Base-by-base conservation (phyloP, 2,329 filamentous ascomycete species). In the Fusarium beomiforme region DNA sequence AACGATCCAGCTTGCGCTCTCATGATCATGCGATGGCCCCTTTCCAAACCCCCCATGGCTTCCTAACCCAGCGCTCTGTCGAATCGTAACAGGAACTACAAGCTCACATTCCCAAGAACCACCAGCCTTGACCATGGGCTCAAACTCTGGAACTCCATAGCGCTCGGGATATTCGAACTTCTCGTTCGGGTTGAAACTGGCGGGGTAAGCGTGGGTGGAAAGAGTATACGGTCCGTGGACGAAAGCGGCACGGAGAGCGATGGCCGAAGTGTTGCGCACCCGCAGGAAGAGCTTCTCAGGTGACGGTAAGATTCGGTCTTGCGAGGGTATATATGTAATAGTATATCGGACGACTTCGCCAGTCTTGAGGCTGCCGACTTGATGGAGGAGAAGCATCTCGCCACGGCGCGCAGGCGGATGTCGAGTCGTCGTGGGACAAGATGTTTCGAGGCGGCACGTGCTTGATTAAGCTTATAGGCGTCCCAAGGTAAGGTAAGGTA, bases 161-260 rank as follows among this genome's bases (percentile, higher is more conserved):
- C 86, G 85, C 56, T 90, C 88, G 2, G 91, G 87, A 55, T 91
- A 86, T 63, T 91, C 88, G 74, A 92, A 91, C 79, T 93, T 94
- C 72, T 87, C 85, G 81, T 97, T 94, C 4, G 95, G 94, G 76
- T 95, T 88, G 83, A 96, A 98, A 49, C 87, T 89, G 19, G 92
- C 87, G 1, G 95, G 94, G 76, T 97, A 97, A 26, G 94, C 93
- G 55, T 95, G 91, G 51, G 95, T 92, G 76, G 94, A 94, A 39
- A 98, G 87, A 1, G 91, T 97, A 79, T 99, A 99, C 2, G 96
- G 96, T 0, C 96, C 96, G 82, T 98, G 96, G 58, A 99, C 91
- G 80, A 98, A 99, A 61, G 96, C 96, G 58, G 96, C 96, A 77
- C 96, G 93, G 41, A 98, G 86, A 19, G 96, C 93, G 71, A 97